Evolutionary conservation across 1,284 basidiomycete species (phyloP).

Genomic region (Tilletia indica): DNA sequence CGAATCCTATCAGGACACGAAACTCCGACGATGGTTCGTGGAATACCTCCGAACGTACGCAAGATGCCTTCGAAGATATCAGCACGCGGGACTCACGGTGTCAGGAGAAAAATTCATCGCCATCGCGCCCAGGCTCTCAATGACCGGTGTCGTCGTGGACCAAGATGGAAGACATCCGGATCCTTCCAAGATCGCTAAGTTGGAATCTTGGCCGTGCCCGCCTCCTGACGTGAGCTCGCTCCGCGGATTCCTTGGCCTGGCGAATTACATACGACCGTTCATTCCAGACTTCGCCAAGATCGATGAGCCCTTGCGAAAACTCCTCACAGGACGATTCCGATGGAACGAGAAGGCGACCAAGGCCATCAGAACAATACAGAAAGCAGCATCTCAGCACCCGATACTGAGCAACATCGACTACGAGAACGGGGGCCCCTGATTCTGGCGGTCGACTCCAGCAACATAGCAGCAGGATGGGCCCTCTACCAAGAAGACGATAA

Average conservation of each 20-base stretch:
- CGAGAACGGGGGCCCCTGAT: background rate
- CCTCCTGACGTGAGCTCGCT: background rate
- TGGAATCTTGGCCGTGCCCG: background rate
- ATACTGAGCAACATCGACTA: background rate
- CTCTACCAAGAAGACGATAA: background rate
- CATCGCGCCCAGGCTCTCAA: background rate
- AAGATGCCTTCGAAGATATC: background rate
- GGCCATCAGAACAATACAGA: background rate
- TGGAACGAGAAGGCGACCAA: background rate
- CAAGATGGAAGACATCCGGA: background rate
- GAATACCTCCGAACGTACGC: background rate
- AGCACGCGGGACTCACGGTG: background rate
- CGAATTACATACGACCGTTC: background rate
- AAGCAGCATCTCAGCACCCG: background rate
- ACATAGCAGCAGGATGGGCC: background rate
- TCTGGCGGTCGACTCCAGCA: background rate
- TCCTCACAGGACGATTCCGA: background rate
- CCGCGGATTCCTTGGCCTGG: background rate
- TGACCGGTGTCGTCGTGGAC: background rate
- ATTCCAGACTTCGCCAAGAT: background rate
- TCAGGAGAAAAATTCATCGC: background rate
- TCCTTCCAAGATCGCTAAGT: background rate
- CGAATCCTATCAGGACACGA: background rate
- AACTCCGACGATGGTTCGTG: background rate
- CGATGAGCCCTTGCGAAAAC: background rate